Evolutionary conservation across 1,284 basidiomycete genomes (phyloP), one percentile per base, ranked within the genome.

Genomic region (Puccinia polysora): DNA sequence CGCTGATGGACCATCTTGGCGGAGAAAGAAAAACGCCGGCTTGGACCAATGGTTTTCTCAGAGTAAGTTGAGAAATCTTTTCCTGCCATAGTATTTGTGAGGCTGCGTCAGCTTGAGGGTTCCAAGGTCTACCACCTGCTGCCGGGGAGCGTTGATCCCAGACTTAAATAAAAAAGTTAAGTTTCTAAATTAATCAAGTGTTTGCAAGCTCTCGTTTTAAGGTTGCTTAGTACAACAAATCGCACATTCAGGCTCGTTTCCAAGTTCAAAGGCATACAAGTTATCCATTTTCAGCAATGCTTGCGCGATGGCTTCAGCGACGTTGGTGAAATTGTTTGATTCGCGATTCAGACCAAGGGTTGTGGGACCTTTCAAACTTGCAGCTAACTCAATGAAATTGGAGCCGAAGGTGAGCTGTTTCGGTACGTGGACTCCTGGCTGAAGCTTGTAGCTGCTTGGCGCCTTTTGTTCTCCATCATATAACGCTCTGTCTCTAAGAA

Each of bases 241-340:
- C 81, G 55, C 70, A 82, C 82, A 78, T 38, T 83, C 82, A 0
- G 82, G 82, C 76, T 83, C 82, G 75, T 83, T 83, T 18, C 82
- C 82, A 2, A 83, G 75, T 74, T 83, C 82, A 50, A 83, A 74
- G 4, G 82, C 80, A 65, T 80, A 78, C 5, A 83, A 74, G 73
- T 82, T 82, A 15, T 55, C 30, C n/a, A 56, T 36, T 12, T 25
- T 12, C 25, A 55, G 28, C 5, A 67, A 28, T 2, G 36, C 50
- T 14, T 56, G 28, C 15, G 28, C 1, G 0, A 34, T 52, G 14
- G 65, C 65, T 23, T 28, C 6, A 8, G 40, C 12, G 36, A 36
- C 15, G 20, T 67, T 67, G 8, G 4, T 4, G 1, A 53, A 32
- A 23, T 67, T 32, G 36, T 53, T 53, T 30, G 65, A 32, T 25